Evolutionary conservation across 345 rosid species (phyloP), one percentile per base, ranked within the genome.

Genomic region (Moringa oleifera): DNA sequence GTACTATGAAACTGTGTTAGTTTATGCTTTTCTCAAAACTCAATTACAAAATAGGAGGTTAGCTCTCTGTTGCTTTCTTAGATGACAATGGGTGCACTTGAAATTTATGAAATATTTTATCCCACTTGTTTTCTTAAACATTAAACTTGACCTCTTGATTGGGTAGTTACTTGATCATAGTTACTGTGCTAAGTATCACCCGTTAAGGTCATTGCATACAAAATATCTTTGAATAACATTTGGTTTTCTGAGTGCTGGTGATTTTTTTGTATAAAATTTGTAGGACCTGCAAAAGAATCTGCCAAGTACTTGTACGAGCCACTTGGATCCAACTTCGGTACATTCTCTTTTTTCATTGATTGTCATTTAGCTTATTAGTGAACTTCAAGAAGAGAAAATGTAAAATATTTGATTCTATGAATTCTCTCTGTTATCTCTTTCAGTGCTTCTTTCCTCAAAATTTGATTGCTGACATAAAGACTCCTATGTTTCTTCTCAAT

Each of bases 371-470:
- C 54, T 61, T 18, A 19, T 9, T 10, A 53, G 6, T 2, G 10
- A 10, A 58, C 57, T 11, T 71, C 25, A 36, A 31, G 24, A 15
- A 28, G 24, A 31, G 20, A 58, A 20, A n/a, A 47, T 23, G 25
- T 51, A n/a, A 20, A 19, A 25, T 4, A 25, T 24, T 24, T 18
- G 25, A 23, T 17, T 51, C 20, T 58, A 28, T 52, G 54, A 41
- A 41, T 16, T 41, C 17, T 11, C 17, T 11, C 47, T 11, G 2
- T 11, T 11, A 18, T 56, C 56, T 59, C 52, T 77, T 25, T 21
- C 71, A 90, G 93, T 90, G 97, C 83, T 90, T 90, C 81, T 90
- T 90, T 76, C 93, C 97, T 7, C 93, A 90, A 74, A 85, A 88
- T 74, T 58, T 82, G 68, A 73, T 90, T 18, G 78, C 80, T 25